phyloP scores from a whole-genome alignment of 176 grass and related monocot species.

The Rhynchospora pubera region DNA sequence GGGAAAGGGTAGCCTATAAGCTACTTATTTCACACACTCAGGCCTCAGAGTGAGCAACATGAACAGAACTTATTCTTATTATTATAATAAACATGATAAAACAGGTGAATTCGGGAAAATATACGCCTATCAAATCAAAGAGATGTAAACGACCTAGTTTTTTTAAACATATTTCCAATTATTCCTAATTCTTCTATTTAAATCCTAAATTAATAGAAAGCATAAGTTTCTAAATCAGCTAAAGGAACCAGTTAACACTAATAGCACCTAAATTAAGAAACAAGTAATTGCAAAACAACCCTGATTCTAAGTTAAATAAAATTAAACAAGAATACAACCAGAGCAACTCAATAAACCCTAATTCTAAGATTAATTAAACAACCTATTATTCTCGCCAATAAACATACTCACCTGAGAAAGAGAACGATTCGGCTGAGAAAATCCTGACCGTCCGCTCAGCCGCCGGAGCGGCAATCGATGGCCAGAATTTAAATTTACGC shows the following conservation, averaged over 20 bases:
- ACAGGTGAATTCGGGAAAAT: too few species aligned
- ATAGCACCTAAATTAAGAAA: neutral
- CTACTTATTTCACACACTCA: neutral
- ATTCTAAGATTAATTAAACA: neutral
- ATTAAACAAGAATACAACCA: neutral
- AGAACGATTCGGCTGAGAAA: neutral
- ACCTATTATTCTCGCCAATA: neutral
- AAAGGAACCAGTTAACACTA: neutral
- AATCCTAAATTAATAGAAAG: neutral
- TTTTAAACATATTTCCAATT: neutral
- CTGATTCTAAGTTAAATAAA: neutral
- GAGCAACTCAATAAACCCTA: neutral
- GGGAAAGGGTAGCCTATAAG: neutral
- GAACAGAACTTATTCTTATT: neutral
- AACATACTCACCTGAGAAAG: conserved; percentile 19
- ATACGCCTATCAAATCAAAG: too few species aligned
- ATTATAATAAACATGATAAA: neutral
- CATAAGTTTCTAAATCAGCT: neutral
- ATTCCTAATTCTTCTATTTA: neutral
- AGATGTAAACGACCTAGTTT: neutral
- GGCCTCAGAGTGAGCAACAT: neutral
- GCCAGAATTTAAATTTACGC: neutral
- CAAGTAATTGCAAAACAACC: neutral
- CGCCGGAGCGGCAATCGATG: neutral
- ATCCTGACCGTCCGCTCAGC: neutral